Conservation (phyloP, 768 basidiomycete genomes). For the Russula compacta region DNA sequence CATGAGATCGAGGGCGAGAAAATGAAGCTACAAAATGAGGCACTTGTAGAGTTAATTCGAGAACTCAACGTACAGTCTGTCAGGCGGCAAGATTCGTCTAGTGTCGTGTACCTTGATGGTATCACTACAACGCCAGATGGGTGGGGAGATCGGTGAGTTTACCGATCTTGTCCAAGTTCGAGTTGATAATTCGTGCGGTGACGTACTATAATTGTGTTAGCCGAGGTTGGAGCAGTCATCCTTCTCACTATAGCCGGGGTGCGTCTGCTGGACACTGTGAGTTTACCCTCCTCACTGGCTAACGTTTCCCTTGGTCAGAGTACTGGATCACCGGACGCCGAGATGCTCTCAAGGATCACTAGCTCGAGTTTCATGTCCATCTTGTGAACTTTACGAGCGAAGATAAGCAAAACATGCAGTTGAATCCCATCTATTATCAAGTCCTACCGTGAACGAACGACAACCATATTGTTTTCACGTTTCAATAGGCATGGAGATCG, state of each 20-base stretch:
- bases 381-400: constrained; percentile 7
- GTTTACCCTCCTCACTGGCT: not conserved
- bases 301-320: not conserved
- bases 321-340: constrained; percentile 8
- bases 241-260: not conserved
- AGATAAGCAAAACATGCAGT: constrained; percentile 7
- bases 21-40: not conserved
- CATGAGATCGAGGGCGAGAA: not conserved
- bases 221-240: not conserved
- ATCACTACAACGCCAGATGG: not conserved
- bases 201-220: not conserved
- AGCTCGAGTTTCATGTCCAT: not conserved
- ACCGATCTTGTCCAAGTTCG: not conserved
- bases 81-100: not conserved
- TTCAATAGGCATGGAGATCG: not conserved
- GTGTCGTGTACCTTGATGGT: not conserved
- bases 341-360: not conserved
- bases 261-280: not conserved
- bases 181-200: not conserved
- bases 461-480: not conserved
- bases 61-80: not conserved
- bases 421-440: constrained; percentile 5
- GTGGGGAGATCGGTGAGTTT: not conserved
- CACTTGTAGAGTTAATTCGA: not conserved
- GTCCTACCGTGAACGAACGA: constrained; percentile 1